A percentile compares a stretch with the other conserved stretches of the same genome.
Conservation (phyloP, 768 basidiomycete genomes). For the Wakefieldia striispora region DNA sequence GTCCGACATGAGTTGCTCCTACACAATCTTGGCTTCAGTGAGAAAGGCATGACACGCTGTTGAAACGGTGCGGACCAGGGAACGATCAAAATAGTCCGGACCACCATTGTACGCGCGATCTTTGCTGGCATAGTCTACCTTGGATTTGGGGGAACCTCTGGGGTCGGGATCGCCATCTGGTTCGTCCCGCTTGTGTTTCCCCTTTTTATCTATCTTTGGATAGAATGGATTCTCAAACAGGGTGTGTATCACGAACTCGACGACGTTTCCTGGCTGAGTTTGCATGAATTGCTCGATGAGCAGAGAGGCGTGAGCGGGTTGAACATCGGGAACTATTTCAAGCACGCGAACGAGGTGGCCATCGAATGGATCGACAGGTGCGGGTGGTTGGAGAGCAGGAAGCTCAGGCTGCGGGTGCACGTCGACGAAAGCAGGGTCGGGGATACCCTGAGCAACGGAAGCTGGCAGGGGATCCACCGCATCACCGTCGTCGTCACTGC, state of each 20-base stretch:
- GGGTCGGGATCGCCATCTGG: conserved; percentile 18
- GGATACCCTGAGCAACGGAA: background rate
- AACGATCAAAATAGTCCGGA: conserved; percentile 45
- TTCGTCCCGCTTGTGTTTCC: conserved; percentile 42
- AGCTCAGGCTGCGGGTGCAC: background rate
- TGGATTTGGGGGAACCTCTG: conserved; percentile 36
- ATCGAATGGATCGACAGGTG: conserved; percentile 23
- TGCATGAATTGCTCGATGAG: conserved; percentile 48
- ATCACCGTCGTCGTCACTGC: conserved; percentile 34
- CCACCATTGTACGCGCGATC: conserved; percentile 46
- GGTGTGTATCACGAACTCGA: conserved; percentile 54
- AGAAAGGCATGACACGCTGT: background rate
- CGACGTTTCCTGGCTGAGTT: conserved; percentile 34
- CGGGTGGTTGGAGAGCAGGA: conserved; percentile 2
- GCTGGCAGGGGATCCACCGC: background rate
- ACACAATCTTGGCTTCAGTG: background rate
- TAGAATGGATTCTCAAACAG: conserved; percentile 64
- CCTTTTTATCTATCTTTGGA: conserved; percentile 51
- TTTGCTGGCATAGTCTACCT: conserved; percentile 53
- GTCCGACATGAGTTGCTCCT: conserved; percentile 54
- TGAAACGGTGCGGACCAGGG: conserved; percentile 40
- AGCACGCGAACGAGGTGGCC: conserved; percentile 48
- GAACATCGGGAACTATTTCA: conserved; percentile 71
- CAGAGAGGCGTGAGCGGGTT: conserved; percentile 48
- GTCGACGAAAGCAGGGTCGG: background rate